phyloP scores from a whole-genome alignment of 768 basidiomycete genomes.

The Mycena belliarum region DNA sequence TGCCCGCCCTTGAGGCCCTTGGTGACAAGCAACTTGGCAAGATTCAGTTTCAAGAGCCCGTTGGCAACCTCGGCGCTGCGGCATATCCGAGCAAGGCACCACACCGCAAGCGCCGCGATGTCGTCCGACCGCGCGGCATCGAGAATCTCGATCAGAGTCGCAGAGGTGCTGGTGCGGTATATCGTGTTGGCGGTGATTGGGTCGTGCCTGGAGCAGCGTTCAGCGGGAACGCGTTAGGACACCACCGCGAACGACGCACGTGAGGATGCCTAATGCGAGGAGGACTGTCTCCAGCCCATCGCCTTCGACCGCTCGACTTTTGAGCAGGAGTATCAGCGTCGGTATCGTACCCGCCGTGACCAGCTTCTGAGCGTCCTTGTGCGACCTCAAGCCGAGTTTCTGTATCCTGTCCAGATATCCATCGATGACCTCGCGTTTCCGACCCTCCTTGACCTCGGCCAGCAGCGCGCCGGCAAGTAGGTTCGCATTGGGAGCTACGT shows the following conservation, averaged over 20 bases:
- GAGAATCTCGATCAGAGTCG: slow-evolving; percentile 26
- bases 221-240: background rate
- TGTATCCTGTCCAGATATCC: slow-evolving; percentile 24
- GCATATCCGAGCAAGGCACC: slow-evolving; percentile 28
- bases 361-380: slow-evolving; percentile 28
- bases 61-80: slow-evolving; percentile 26
- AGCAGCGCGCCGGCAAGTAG: slow-evolving; percentile 29
- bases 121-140: slow-evolving; percentile 24
- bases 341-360: slow-evolving; percentile 28
- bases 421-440: slow-evolving; percentile 27
- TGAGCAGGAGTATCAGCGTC: slow-evolving; percentile 27
- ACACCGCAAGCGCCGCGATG: slow-evolving; percentile 24
- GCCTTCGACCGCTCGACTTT: slow-evolving; percentile 26
- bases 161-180: slow-evolving; percentile 25
- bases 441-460: slow-evolving; percentile 25
- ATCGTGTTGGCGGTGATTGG: slow-evolving; percentile 30
- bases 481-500: slow-evolving; percentile 21
- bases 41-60: slow-evolving; percentile 26
- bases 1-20: slow-evolving; percentile 24
- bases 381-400: slow-evolving; percentile 21
- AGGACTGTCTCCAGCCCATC: slow-evolving; percentile 27
- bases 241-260: slow-evolving; percentile 18
- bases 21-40: slow-evolving; percentile 17
- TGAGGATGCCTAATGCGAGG: slow-evolving; percentile 25
- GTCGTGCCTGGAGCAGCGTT: slow-evolving; percentile 19